Base-by-base conservation (phyloP, 345 rosid genomes). In the Lepidium didymum region DNA sequence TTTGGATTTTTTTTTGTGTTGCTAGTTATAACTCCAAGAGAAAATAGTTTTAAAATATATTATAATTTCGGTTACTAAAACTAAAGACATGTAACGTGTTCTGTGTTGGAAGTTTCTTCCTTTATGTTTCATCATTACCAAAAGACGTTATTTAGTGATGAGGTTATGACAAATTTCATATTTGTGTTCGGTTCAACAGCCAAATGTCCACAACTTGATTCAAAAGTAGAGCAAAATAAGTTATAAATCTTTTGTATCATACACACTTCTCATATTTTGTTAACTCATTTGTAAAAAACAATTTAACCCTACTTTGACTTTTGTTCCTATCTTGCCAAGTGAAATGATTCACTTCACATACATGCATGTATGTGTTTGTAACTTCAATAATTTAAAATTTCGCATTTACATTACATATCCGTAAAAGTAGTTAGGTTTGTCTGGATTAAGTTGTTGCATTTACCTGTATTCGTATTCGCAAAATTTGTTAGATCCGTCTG, bases 81-180 rank as follows among this genome's bases (percentile, higher is more conserved):
- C 16, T 31, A 10, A 29, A 47, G 57, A 57, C 77, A 73, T 65
- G 72, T 3, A 73, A 56, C 72, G 49, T 43, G 67, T 73, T 73
- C 49, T 21, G 37, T 49, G 52, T 65, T 56, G 46, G 66, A 57
- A 57, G 42, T 34, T 56, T 56, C 34, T 47, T 40, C 15, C 29
- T 56, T 5, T 49, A 10, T 4, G 41, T 9, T 31, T 45, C 54
- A 57, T 49, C 76, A 25, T 62, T 55, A 63, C 23, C 70, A 19
- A 65, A 49, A 64, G 60, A 57, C 71, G 76, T 72, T 72, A 57
- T 66, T 40, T 12, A 49, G 51, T 31, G 58, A 56, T 38, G 42
- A 64, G 52, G 25, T 40, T 56, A 63, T 46, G 70, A 56, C 66
- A 72, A 40, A 29, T 56, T 64, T 56, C 23, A 5, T 19, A 13